Percentiles rank a stretch among this genome's conserved stretches.
Conservation (phyloP, 257 asterid genomes). For the Ilex aquifolium region DNA sequence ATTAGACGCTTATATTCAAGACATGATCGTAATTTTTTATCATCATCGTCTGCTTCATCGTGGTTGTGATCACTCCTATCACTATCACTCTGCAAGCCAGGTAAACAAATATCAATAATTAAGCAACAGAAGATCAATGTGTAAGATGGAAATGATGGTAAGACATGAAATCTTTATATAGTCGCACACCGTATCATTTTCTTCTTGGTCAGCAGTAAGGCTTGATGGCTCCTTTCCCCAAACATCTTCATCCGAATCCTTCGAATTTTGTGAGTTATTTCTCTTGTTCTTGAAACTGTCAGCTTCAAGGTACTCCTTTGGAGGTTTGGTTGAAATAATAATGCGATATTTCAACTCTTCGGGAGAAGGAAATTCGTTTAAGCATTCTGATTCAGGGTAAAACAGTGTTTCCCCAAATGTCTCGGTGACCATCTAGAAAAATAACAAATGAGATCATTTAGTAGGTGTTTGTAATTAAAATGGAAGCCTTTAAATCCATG, state of each 20-base stretch:
- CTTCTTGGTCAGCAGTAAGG: conserved; percentile 33
- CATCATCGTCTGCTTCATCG: conserved; percentile 7
- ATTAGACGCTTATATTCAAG: conserved; percentile 19
- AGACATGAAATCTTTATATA: conserved; percentile 4
- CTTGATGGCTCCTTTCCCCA: conserved; percentile 83
- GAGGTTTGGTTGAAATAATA: conserved; percentile 87
- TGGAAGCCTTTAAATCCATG: background rate
- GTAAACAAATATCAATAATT: background rate
- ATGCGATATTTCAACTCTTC: conserved; percentile 62
- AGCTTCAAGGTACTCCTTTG: conserved; percentile 81
- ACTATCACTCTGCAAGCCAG: background rate
- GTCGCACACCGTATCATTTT: conserved; percentile 37
- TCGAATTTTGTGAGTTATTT: conserved; percentile 25
- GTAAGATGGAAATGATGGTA: background rate
- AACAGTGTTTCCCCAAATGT: conserved; percentile 69
- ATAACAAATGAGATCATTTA: background rate
- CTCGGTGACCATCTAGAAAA: conserved; percentile 52
- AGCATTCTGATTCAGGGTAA: conserved; percentile 52
- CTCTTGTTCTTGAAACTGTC: conserved; percentile 31
- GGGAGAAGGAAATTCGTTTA: conserved; percentile 73
- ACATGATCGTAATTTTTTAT: background rate
- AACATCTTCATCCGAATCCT: conserved; percentile 62
- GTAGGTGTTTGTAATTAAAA: background rate
- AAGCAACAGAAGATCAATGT: background rate
- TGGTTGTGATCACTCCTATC: background rate